These are phyloP conservation scores for Monilinia aucupariae DNA, from an alignment of 2,329 filamentous ascomycete genomes.

Conservation along the genomic window DNA sequence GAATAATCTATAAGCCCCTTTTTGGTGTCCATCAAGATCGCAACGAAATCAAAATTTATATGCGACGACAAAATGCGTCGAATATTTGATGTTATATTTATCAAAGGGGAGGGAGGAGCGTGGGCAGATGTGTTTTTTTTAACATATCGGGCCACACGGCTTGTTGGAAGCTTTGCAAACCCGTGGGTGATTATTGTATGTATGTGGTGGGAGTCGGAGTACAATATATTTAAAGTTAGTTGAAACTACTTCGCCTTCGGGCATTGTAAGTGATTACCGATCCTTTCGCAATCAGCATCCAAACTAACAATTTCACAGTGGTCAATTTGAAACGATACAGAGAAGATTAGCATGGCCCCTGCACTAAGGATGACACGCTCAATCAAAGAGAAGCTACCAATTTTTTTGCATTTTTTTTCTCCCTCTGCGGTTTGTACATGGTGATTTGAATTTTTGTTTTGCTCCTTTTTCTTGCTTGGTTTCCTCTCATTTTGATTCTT, in stretches of 20 bases:
- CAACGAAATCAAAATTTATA: not conserved
- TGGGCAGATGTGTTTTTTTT: not conserved
- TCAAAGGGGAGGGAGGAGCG: not conserved
- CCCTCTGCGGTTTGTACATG: not conserved
- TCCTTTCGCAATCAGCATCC: not conserved
- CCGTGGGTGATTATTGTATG: not conserved
- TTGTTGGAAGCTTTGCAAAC: not conserved
- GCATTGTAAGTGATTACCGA: constrained; percentile 19
- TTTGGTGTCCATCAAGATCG: not conserved
- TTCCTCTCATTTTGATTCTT: not conserved
- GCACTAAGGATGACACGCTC: constrained; percentile 73
- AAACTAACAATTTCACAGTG: constrained; percentile 12
- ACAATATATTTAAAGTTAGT: constrained; percentile 7
- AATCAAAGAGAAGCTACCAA: constrained; percentile 32
- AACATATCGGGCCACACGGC: not conserved
- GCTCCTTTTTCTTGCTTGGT: not conserved
- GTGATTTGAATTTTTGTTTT: not conserved
- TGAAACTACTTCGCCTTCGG: constrained; percentile 7
- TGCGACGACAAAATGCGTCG: not conserved
- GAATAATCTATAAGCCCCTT: not conserved
- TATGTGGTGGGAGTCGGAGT: fast-evolving
- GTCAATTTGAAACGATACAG: constrained; percentile 62
- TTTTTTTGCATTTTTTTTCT: constrained; percentile 25
- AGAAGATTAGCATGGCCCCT: constrained; percentile 81
- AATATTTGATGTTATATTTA: not conserved